Conservation (phyloP, 2,329 filamentous ascomycete species). For the Penicillium decumbens region DNA sequence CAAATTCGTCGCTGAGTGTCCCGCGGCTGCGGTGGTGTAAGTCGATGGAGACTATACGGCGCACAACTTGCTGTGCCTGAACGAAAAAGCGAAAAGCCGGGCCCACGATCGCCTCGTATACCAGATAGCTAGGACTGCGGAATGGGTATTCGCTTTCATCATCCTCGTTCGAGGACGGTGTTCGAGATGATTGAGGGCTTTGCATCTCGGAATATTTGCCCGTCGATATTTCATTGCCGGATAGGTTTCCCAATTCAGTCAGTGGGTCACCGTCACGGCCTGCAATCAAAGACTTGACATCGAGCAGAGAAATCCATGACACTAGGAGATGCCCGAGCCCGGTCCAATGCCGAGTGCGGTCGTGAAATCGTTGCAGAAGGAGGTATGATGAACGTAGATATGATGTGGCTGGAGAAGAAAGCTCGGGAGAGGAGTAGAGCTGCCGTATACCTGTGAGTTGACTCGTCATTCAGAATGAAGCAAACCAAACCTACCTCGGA, state of each 20-base stretch:
- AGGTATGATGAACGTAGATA: constrained; percentile 32
- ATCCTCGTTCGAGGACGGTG: constrained; percentile 1
- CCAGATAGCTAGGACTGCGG: constrained; percentile 27
- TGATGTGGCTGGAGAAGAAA: constrained; percentile 25
- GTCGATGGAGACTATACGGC: constrained; percentile 35
- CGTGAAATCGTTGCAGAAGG: constrained; percentile 28
- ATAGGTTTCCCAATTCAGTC: constrained; percentile 25
- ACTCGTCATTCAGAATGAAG: background rate
- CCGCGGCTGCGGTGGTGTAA: constrained; percentile 38
- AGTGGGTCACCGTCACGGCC: constrained; percentile 35
- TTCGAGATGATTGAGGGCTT: background rate
- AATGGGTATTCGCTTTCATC: constrained; percentile 18
- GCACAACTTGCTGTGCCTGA: constrained; percentile 32
- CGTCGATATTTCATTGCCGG: constrained; percentile 6
- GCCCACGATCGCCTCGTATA: constrained; percentile 30
- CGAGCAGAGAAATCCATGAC: constrained; percentile 34
- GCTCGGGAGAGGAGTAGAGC: constrained; percentile 28
- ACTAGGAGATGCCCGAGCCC: constrained; percentile 27
- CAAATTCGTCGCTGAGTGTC: constrained; percentile 36
- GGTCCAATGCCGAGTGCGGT: constrained; percentile 27
- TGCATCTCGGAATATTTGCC: constrained; percentile 1
- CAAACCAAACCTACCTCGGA: constrained; percentile 27
- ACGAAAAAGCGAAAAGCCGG: constrained; percentile 34
- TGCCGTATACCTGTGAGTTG: constrained; percentile 9
- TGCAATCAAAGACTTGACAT: constrained; percentile 35